Evolutionary conservation across 768 basidiomycete species (phyloP).

Genomic region (Leccinum sublutescens): DNA sequence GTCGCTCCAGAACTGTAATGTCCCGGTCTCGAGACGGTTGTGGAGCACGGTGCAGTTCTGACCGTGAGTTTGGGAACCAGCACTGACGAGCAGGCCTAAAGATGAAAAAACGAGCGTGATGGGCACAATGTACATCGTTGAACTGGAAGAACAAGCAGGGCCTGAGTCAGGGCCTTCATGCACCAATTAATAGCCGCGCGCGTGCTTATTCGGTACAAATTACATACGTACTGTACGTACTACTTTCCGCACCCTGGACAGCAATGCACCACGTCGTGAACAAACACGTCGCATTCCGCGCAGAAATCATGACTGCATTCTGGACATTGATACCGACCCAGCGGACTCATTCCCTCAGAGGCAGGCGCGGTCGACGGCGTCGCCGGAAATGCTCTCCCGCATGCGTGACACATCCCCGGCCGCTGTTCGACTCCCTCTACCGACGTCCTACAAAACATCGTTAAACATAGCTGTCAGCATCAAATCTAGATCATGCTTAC

Average conservation of each 20-base stretch:
- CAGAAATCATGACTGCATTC: conserved; percentile 89
- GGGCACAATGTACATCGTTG: conserved; percentile 12
- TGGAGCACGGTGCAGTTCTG: conserved; percentile 50
- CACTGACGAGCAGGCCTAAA: conserved; percentile 37
- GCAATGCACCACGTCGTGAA: conserved; percentile 93
- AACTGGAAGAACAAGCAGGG: neutral
- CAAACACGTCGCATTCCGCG: conserved; percentile 92
- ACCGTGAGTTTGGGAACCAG: conserved; percentile 47
- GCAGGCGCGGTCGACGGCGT: conserved; percentile 37
- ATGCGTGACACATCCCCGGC: conserved; percentile 65
- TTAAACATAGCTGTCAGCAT: conserved; percentile 3
- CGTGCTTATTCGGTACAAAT: conserved; percentile 13
- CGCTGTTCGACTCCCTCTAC: conserved; percentile 39
- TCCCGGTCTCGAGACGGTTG: conserved; percentile 70
- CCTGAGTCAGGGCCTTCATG: neutral
- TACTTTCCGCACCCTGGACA: conserved; percentile 82
- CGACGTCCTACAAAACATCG: conserved; percentile 34
- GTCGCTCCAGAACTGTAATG: conserved; percentile 78
- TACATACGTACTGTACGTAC: conserved; percentile 19
- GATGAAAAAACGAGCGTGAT: conserved; percentile 57
- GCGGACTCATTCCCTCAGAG: conserved; percentile 71
- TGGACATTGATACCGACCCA: conserved; percentile 87
- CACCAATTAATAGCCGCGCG: neutral
- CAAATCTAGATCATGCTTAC: conserved; percentile 48
- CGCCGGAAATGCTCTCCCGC: conserved; percentile 66